Evolutionary conservation across 2,329 filamentous ascomycete genomes (phyloP).

Genomic region (Pleoardoris graminearum): DNA sequence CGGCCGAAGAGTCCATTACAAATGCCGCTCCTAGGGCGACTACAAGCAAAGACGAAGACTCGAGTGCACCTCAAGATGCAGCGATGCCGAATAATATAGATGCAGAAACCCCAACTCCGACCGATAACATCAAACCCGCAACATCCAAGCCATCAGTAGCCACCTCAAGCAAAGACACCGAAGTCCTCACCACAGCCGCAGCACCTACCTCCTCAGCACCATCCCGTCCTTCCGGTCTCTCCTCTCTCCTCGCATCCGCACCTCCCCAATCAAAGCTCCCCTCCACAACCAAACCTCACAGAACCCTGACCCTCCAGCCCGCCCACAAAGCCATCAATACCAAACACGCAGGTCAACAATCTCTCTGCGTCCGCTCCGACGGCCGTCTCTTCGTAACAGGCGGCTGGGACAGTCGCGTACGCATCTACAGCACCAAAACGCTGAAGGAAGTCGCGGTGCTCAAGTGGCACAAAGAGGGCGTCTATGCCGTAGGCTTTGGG

Average conservation of each 20-base stretch:
- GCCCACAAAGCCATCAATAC: constrained; percentile 68
- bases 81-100: neutral
- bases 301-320: constrained; percentile 44
- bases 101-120: no score
- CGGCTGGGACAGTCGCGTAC: constrained; percentile 83
- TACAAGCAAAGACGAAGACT: neutral
- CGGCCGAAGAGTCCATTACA: neutral
- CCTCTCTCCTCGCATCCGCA: constrained; percentile 29
- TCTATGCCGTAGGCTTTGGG: constrained; percentile 78
- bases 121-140: neutral
- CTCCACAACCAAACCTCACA: constrained; percentile 4
- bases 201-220: neutral
- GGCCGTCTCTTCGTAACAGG: constrained; percentile 84
- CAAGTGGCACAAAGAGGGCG: constrained; percentile 91
- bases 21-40: neutral
- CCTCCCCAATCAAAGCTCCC: constrained; percentile 14
- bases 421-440: constrained; percentile 79
- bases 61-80: neutral
- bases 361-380: constrained; percentile 75
- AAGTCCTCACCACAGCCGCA: constrained; percentile 20
- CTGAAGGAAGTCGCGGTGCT: constrained; percentile 88
- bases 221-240: constrained; percentile 21
- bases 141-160: neutral
- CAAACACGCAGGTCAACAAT: constrained; percentile 88
- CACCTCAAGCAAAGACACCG: neutral